A percentile compares a stretch with the other conserved stretches of the same genome.
phyloP scores from a whole-genome alignment of 2,329 filamentous ascomycete genomes.

The Waltergamsia citrina region DNA sequence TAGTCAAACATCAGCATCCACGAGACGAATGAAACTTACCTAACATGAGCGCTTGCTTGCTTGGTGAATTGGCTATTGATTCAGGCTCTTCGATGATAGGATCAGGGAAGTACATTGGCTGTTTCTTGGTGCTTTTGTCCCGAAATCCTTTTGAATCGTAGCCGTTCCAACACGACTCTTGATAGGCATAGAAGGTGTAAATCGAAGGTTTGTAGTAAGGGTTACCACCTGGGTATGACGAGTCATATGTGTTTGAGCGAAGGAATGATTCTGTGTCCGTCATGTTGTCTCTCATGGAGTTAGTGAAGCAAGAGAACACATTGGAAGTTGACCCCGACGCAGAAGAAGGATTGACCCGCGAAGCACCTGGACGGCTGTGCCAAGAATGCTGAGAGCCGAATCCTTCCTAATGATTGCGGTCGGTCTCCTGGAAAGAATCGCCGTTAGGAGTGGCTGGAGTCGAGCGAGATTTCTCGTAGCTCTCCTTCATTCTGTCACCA shows the following conservation, averaged over 20 bases:
- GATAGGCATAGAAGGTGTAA: not conserved
- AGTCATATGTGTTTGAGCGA: not conserved
- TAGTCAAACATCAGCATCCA: not conserved
- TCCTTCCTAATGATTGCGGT: conserved; percentile 15
- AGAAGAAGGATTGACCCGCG: not conserved
- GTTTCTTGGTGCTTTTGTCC: too few species aligned
- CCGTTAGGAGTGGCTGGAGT: not conserved
- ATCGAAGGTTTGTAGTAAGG: conserved; percentile 5
- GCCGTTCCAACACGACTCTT: not conserved
- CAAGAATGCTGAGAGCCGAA: conserved; percentile 9
- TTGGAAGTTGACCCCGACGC: not conserved
- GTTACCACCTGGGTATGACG: not conserved
- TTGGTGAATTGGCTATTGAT: conserved; percentile 14
- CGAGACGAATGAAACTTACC: conserved; percentile 12
- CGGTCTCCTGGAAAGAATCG: conserved; percentile 4
- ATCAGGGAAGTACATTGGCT: conserved; percentile 13
- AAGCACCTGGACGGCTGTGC: not conserved
- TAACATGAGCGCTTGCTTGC: conserved; percentile 14
- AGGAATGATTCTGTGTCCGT: not conserved
- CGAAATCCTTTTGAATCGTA: not conserved
- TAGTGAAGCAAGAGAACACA: not conserved
- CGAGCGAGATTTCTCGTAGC: not conserved
- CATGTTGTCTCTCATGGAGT: too few species aligned
- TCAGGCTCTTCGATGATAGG: conserved; percentile 24
- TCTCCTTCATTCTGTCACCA: conserved; percentile 3